Percentiles rank a stretch among this genome's conserved stretches.
These are phyloP conservation scores for Globisporangium ultimum DNA, from an alignment of 352 stramenopile species.

Conservation along the genomic window DNA sequence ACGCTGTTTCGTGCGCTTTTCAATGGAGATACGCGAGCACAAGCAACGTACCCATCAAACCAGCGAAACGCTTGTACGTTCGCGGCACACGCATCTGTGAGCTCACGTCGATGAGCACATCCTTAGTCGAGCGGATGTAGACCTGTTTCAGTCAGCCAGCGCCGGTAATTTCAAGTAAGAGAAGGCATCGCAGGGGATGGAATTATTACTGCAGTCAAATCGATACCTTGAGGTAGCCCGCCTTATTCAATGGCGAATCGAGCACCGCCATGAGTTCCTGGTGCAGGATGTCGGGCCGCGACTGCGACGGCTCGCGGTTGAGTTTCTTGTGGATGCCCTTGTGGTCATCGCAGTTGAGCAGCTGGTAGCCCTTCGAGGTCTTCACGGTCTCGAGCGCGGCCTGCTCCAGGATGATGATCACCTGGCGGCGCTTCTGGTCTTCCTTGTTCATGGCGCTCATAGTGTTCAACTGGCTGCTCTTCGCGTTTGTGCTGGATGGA, in stretches of 20 bases:
- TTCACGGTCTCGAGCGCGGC: slow-evolving; percentile 99
- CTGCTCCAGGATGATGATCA: slow-evolving; percentile 98
- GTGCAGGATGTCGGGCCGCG: slow-evolving; percentile 99
- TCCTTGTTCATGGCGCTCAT: slow-evolving; percentile 49
- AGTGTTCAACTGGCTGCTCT: neutral
- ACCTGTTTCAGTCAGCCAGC: slow-evolving; percentile 18
- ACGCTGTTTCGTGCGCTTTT: slow-evolving; percentile 11
- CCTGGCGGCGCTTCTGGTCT: slow-evolving; percentile 80
- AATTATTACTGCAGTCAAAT: neutral
- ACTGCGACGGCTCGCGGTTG: slow-evolving; percentile 95
- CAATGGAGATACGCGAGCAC: neutral
- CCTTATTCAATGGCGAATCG: slow-evolving; percentile 99
- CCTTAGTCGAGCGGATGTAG: slow-evolving; percentile 97
- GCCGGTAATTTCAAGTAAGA: no score
- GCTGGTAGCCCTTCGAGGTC: slow-evolving; percentile 98
- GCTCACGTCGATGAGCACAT: slow-evolving; percentile 98
- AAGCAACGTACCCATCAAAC: slow-evolving; percentile 88
- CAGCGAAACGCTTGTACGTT: slow-evolving; percentile 98
- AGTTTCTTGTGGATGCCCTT: slow-evolving; percentile 94
- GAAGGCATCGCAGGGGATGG: no score
- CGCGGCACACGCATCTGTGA: slow-evolving; percentile 97
- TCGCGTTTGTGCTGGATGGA: neutral
- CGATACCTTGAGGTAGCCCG: slow-evolving; percentile 90
- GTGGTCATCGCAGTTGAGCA: slow-evolving; percentile 99
- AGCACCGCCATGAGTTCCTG: slow-evolving; percentile 98